phyloP scores from a whole-genome alignment of 2,329 filamentous ascomycete genomes.

The Dactylella cylindrospora region DNA sequence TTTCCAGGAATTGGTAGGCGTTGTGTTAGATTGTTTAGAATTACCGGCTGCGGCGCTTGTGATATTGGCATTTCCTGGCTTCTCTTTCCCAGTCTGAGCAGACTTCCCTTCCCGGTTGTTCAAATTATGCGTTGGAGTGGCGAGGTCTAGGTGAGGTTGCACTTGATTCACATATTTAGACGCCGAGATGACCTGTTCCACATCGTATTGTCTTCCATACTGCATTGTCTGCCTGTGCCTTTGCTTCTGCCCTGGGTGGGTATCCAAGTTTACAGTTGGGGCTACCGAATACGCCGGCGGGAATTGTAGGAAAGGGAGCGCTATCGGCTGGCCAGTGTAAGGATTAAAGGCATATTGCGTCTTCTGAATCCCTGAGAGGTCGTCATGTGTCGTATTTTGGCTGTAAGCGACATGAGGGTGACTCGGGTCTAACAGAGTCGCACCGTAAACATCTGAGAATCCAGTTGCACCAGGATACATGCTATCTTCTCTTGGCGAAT shows the following conservation, averaged over 20 bases:
- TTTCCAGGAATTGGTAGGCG: conserved; percentile 15
- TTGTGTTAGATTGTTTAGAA: conserved; percentile 11
- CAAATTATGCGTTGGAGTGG: conserved; percentile 23
- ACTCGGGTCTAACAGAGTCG: conserved; percentile 16
- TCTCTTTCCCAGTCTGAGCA: conserved; percentile 15
- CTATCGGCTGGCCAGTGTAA: conserved; percentile 17
- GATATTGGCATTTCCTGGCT: conserved; percentile 3
- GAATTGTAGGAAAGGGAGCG: conserved; percentile 22
- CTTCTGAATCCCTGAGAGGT: conserved; percentile 18
- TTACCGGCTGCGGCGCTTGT: conserved; percentile 5
- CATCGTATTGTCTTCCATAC: conserved; percentile 27
- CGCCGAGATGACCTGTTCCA: conserved; percentile 20
- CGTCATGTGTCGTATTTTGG: conserved; percentile 23
- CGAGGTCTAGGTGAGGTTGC: conserved; percentile 33
- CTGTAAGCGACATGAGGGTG: conserved; percentile 17
- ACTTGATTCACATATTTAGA: conserved; percentile 24
- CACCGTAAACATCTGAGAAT: conserved; percentile 18
- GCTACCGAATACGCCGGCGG: conserved; percentile 9
- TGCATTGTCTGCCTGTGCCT: conserved; percentile 32
- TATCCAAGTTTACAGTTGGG: conserved; percentile 19
- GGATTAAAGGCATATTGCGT: conserved; percentile 23
- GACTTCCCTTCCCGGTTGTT: conserved; percentile 15
- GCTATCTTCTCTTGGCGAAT: conserved; percentile 28
- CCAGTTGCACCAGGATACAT: conserved; percentile 14
- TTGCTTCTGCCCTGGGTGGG: conserved; percentile 21